phyloP scores from a whole-genome alignment of 164 flowering plant genomes.

The Litsea cubeba region DNA sequence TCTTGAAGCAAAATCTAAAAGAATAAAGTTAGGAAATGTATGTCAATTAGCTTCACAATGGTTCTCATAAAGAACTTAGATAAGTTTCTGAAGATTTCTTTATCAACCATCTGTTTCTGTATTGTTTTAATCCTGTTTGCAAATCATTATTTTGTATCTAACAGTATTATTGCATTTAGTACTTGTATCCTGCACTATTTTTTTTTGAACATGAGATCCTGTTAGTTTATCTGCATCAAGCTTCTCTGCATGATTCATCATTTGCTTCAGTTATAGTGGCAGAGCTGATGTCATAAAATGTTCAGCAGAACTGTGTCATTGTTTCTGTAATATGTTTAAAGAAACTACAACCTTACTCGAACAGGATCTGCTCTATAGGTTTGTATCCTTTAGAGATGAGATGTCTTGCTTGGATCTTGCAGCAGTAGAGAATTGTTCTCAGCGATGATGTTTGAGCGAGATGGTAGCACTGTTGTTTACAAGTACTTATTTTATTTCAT shows the following conservation, averaged over 20 bases:
- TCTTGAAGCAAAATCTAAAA: conserved; percentile 73
- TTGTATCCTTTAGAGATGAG: too few species aligned
- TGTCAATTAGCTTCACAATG: conserved; percentile 7
- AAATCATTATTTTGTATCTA: neutral
- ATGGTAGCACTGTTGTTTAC: too few species aligned
- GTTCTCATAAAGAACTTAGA: neutral
- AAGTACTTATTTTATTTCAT: too few species aligned
- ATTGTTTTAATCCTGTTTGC: neutral
- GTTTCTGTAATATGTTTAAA: too few species aligned
- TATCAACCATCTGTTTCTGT: neutral
- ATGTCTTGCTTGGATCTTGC: too few species aligned
- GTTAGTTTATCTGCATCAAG: neutral
- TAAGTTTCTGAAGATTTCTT: neutral
- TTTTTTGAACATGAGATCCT: neutral
- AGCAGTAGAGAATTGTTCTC: too few species aligned
- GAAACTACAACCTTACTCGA: too few species aligned
- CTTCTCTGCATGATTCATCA: neutral
- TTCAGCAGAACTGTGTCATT: too few species aligned
- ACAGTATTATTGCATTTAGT: neutral
- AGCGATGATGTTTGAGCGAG: too few species aligned
- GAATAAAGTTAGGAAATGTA: conserved; percentile 80
- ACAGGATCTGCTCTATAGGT: too few species aligned
- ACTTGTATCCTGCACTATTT: neutral
- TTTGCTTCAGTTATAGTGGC: neutral
- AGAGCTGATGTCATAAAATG: too few species aligned